Conservation (phyloP, 2,329 filamentous ascomycete species). For the Penicillium sclerotiorum region DNA sequence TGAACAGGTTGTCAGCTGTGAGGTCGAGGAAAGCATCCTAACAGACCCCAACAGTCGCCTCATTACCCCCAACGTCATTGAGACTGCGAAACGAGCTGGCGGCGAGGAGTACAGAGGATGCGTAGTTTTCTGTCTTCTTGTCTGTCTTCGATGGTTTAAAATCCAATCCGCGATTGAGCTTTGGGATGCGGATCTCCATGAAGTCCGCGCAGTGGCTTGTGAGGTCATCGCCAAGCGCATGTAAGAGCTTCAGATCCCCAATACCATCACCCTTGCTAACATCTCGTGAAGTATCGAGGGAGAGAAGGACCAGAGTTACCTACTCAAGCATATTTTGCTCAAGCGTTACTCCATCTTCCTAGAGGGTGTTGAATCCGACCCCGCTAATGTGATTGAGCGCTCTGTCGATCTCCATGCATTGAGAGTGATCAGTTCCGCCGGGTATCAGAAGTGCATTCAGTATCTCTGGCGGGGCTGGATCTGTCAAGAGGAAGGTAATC, state of each 20-base stretch:
- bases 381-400: slow-evolving; percentile 88
- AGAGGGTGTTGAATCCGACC: slow-evolving; percentile 69
- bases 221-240: slow-evolving; percentile 86
- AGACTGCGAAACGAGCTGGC: slow-evolving; percentile 80
- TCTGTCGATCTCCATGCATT: slow-evolving; percentile 92
- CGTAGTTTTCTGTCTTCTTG: slow-evolving; percentile 80
- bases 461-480: slow-evolving; percentile 96
- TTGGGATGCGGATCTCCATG: slow-evolving; percentile 87
- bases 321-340: slow-evolving; percentile 79
- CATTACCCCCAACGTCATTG: slow-evolving; percentile 77
- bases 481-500: slow-evolving; percentile 91
- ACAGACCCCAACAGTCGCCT: slow-evolving; percentile 81
- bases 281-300: slow-evolving; percentile 69
- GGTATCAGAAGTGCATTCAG: slow-evolving; percentile 92
- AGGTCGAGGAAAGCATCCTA: slow-evolving; percentile 75
- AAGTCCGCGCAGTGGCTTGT: slow-evolving; percentile 77
- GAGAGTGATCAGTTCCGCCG: slow-evolving; percentile 83
- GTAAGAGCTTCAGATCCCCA: slow-evolving; percentile 29
- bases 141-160: slow-evolving; percentile 75
- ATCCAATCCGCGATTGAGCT: slow-evolving; percentile 78
- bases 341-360: slow-evolving; percentile 84
- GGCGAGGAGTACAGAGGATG: slow-evolving; percentile 73
- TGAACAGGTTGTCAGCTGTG: slow-evolving; percentile 86
- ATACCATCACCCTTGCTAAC: slow-evolving; percentile 6
- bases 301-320: slow-evolving; percentile 76